Conservation (phyloP, 164 flowering plant genomes). For the Cinnamomum chago region DNA sequence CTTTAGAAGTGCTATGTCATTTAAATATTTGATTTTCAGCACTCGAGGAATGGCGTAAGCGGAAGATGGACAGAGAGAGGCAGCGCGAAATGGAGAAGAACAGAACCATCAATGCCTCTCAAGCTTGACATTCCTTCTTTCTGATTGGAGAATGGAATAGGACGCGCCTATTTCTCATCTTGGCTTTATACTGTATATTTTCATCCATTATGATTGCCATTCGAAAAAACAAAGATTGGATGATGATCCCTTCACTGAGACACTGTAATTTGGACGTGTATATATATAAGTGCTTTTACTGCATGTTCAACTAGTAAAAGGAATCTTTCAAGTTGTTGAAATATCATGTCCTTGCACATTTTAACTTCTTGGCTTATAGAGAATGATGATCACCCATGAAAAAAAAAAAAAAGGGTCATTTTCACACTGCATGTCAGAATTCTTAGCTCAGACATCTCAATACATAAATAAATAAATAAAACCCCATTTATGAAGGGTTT, state of each 20-base stretch:
- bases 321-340: too few relatives aligned
- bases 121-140: conserved; percentile 14
- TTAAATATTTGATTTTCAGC: conserved; percentile 36
- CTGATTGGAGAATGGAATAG: background rate
- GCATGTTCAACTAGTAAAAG: background rate
- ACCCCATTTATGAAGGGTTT: too few relatives aligned
- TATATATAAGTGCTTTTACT: background rate
- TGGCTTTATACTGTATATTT: background rate
- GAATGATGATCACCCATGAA: too few relatives aligned
- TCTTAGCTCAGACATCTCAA: background rate
- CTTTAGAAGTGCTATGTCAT: background rate
- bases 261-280: background rate
- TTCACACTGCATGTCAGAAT: background rate
- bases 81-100: conserved; percentile 62
- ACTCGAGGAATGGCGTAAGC: conserved; percentile 92
- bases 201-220: background rate
- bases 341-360: background rate
- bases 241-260: background rate
- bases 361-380: background rate
- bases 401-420: too few relatives aligned
- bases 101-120: conserved; percentile 36
- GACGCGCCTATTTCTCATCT: background rate
- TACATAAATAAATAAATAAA: too few relatives aligned
- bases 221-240: background rate
- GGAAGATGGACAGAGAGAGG: conserved; percentile 91